Evolutionary conservation across 257 asterid species (phyloP), one percentile per base, ranked within the genome.

Genomic region (Plectranthus barbatus): DNA sequence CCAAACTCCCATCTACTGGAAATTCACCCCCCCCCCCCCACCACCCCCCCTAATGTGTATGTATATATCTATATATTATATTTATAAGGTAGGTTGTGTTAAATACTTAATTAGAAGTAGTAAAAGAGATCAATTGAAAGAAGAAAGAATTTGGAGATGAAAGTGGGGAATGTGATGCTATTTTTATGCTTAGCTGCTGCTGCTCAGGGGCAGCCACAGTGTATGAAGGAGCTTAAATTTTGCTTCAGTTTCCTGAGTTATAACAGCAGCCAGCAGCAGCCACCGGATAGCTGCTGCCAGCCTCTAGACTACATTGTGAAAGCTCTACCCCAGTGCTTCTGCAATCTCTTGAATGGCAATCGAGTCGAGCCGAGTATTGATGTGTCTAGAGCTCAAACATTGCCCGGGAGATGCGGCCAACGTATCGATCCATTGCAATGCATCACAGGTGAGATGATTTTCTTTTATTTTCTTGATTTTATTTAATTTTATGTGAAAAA

Each of bases 361-460:
- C 68, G 60, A 29, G 80, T 81, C 3, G 82, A 77, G 20, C 58
- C 23, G 48, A 64, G 78, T 1, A 61, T 72, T 24, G 76, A 85
- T 52, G 64, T 73, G 9, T 71, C 80, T 0, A 60, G 67, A 18
- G 87, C 85, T 52, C 91, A 79, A 26, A 75, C 74, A 29, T 66
- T 87, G 12, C 91, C 94, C 0, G 77, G 60, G 12, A 66, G 84
- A 70, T 87, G 96, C 31, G 96, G 89, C n/a, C 79, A 81, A 11
- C 86, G 48, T 20, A 66, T 83, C 21, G 76, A 79, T 58, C 86
- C 86, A 0, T 56, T 83, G 11, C 77, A 79, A 0, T 87, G 96
- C 74, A 62, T 80, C 37, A 60, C 66, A 47, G 95, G 94, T 41
- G 18, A 41, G 13, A 37, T 37, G 0, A 1, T 7, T 37, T 37